Base-by-base conservation (phyloP, 345 rosid genomes). In the Syzygium oleosum region DNA sequence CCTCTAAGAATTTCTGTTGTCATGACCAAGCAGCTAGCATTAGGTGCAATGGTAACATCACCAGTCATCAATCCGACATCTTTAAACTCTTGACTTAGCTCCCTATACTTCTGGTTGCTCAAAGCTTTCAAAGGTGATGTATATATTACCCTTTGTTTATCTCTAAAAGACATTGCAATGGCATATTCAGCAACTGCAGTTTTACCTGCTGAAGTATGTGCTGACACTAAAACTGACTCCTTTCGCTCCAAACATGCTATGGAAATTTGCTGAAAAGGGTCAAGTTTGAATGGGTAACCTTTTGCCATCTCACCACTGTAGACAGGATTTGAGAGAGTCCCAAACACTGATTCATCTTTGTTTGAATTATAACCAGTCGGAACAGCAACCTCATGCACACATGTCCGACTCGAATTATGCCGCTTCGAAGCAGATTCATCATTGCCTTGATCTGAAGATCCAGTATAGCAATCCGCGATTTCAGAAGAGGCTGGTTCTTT, bases 41-140 rank as follows among this genome's bases (percentile, higher is more conserved):
- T 96, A 55, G 99, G 99, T 0, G 99, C 97, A 61, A 98, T 91
- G 56, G 99, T 98, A 23, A 98, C 99, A 89, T 98, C 99, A 61
- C 99, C 99, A 5, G 99, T 98, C 99, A 98, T 98, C 93, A 98
- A 91, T 51, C 99, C 99, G 55, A 98, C 99, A 91, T 98, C 99
- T 54, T 91, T 85, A 87, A 98, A 98, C 93, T 98, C 99, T 54
- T 95, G 98, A 77, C 95, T 97, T 55, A 98, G 88, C 93, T 98
- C 99, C 90, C 99, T 93, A 63, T 93, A 96, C 95, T 98, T 98
- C 91, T 98, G 99, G 90, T 98, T 98, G 90, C 99, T 98, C 96
- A 98, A 89, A 83, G 99, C 99, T 91, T 96, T 98, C 93, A 98
- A 91, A 2, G 99, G 99, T 0, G 99, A 98, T 51, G 99, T 98